These are phyloP conservation scores for Juglanconis sp. DNA, from an alignment of 2,329 filamentous ascomycete genomes.

Conservation along the genomic window DNA sequence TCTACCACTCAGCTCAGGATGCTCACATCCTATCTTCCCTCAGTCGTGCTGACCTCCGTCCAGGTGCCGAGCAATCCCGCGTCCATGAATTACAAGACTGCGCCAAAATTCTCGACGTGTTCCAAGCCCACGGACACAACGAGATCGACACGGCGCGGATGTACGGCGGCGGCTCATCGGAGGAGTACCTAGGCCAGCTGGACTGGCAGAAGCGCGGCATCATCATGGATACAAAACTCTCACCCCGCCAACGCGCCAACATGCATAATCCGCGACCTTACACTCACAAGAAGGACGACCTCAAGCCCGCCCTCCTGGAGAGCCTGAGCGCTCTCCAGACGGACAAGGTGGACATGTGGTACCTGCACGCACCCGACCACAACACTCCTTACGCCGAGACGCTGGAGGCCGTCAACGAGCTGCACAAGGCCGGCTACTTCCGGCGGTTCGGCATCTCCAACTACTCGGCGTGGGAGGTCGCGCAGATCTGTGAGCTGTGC, in stretches of 20 bases:
- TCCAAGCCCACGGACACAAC: slow-evolving; percentile 63
- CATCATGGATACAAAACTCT: slow-evolving; percentile 41
- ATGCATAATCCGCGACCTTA: slow-evolving; percentile 1
- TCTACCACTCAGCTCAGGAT: not conserved
- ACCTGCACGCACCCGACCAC: slow-evolving; percentile 49
- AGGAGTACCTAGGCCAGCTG: slow-evolving; percentile 44
- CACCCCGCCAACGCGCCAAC: slow-evolving; percentile 21
- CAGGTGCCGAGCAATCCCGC: slow-evolving; percentile 25
- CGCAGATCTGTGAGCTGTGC: slow-evolving; percentile 44
- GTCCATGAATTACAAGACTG: slow-evolving; percentile 44
- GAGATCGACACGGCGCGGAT: slow-evolving; percentile 68
- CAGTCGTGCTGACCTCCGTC: not conserved
- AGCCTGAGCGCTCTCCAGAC: slow-evolving; percentile 37
- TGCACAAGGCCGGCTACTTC: slow-evolving; percentile 44
- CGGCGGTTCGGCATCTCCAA: slow-evolving; percentile 43
- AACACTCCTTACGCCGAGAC: slow-evolving; percentile 43
- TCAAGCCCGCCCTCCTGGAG: slow-evolving; percentile 31
- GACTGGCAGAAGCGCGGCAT: slow-evolving; percentile 37
- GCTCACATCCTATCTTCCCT: not conserved
- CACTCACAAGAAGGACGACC: slow-evolving; percentile 25
- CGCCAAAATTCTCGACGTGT: slow-evolving; percentile 59
- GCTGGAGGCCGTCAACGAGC: slow-evolving; percentile 41
- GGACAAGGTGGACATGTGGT: slow-evolving; percentile 43
- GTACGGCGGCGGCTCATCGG: slow-evolving; percentile 63
- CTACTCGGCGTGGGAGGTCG: slow-evolving; percentile 44